Base-by-base conservation (phyloP, 139 green algal species). In the Pseudopediastrum boryanum region DNA sequence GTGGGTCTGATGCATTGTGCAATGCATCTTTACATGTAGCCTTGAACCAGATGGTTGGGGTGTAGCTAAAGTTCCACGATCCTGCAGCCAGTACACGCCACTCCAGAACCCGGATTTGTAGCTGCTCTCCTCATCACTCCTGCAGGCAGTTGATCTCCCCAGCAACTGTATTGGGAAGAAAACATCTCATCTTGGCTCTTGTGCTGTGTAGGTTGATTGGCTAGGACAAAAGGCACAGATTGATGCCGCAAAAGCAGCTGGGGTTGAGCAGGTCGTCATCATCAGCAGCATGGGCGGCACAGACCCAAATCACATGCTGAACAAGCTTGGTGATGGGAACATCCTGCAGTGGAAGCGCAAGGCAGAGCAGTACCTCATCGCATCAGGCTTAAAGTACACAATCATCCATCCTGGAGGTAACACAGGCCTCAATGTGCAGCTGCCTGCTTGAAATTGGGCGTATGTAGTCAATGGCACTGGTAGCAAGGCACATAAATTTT, bases 131-230 rank as follows among this genome's bases (percentile, higher is more conserved):
- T n/a, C n/a, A n/a, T n/a, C n/a, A n/a, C n/a, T n/a, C n/a, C n/a
- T n/a, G n/a, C n/a, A n/a, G n/a, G n/a, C n/a, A n/a, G n/a, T n/a
- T n/a, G n/a, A n/a, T n/a, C n/a, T n/a, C n/a, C n/a, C n/a, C n/a
- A n/a, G n/a, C n/a, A n/a, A n/a, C n/a, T n/a, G n/a, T n/a, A n/a
- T n/a, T n/a, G n/a, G n/a, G n/a, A n/a, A n/a, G n/a, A n/a, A n/a
- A n/a, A n/a, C n/a, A n/a, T n/a, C n/a, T n/a, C n/a, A n/a, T n/a
- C n/a, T n/a, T n/a, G n/a, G n/a, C n/a, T n/a, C n/a, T n/a, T n/a
- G n/a, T n/a, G n/a, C n/a, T n/a, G n/a, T n/a, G n/a, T n/a, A 95
- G 87, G 83, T 96, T 38, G 93, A 97, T 81, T 97, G 92, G 92
- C 42, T 93, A 50, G 93, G 93, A 13, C 89, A 94, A 78, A 95